Conservation (phyloP, 2,329 filamentous ascomycete species). For the Cordyceps fumosorosea region DNA sequence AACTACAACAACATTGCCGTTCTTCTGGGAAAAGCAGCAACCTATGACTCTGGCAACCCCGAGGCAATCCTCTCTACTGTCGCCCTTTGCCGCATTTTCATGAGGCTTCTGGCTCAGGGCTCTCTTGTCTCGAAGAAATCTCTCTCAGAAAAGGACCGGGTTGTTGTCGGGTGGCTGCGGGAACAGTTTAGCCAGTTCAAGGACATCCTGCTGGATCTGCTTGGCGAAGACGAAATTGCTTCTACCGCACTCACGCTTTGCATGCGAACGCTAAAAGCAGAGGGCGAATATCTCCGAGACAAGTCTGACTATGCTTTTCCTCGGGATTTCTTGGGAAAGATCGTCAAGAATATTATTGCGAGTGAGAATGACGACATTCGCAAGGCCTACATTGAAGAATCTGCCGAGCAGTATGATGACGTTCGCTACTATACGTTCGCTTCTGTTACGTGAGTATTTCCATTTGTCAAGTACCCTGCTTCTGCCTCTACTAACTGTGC, state of each 20-base stretch:
- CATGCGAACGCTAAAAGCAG: conserved; percentile 80
- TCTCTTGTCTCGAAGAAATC: conserved; percentile 59
- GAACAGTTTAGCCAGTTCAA: conserved; percentile 68
- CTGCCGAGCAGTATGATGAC: conserved; percentile 74
- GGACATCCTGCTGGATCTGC: conserved; percentile 50
- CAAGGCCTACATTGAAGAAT: conserved; percentile 70
- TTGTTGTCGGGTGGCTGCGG: conserved; percentile 73
- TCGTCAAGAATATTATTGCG: conserved; percentile 57
- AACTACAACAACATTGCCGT: conserved; percentile 86
- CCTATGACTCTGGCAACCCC: conserved; percentile 37
- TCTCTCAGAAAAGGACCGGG: conserved; percentile 63
- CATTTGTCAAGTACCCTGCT: conserved; percentile 21
- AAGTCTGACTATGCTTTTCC: conserved; percentile 65
- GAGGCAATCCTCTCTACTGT: conserved; percentile 65
- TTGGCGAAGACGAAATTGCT: conserved; percentile 58
- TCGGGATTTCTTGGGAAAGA: conserved; percentile 55
- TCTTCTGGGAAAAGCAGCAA: conserved; percentile 54
- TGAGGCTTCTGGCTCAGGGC: conserved; percentile 70
- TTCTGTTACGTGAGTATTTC: conserved; percentile 56
- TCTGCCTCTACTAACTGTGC: not conserved
- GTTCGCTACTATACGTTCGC: conserved; percentile 77
- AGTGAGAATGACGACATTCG: conserved; percentile 53
- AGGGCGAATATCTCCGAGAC: conserved; percentile 56
- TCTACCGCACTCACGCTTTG: conserved; percentile 67
- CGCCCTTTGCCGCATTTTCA: conserved; percentile 79